Evolutionary conservation across 1,284 basidiomycete species (phyloP), one percentile per base, ranked within the genome.

Genomic region (Malassezia cuniculi): DNA sequence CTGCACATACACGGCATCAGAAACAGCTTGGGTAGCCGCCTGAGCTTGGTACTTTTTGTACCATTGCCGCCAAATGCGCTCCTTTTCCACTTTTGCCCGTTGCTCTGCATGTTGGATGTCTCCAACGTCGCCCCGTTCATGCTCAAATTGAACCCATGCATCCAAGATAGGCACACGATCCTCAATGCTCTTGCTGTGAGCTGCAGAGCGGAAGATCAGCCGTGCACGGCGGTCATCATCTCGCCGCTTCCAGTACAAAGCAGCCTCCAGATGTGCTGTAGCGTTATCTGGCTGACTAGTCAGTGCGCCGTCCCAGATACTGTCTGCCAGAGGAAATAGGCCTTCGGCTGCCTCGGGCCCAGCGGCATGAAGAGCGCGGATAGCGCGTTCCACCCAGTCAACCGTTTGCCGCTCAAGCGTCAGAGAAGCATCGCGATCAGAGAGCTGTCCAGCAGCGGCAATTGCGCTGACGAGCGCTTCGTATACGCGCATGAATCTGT

Each of bases 101-200:
- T 31, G 36, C 12, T 58, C 66, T 8, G 81, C 80, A 6, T 73
- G 71, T 27, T 84, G 76, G 12, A 93, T 68, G 5, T 79, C 77
- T 27, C 76, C 71, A 6, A 84, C 69, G 6, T 75, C 73, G 1
- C 90, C 90, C 53, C 85, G 74, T 3, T 82, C 70, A 48, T 85
- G 78, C 64, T 95, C 90, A 53, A 95, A 93, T 11, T 74, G 70
- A 4, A 79, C 61, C 80, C 84, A 93, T 0, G 82, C 80, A 43
- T 87, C 82, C 76, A 85, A 85, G 5, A 95, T 71, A 3, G 79
- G 80, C 66, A 93, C 32, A 30, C 52, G 37, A 21, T 41, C 45
- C 21, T 29, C 39, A 28, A 26, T 47, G 26, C 47, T 48, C 21
- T 46, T 20, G 37, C 39, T 49, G 1, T 39, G 40, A n/a, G 47